Evolutionary conservation across 352 stramenopile species (phyloP).

Genomic region (Globisporangium parvum): DNA sequence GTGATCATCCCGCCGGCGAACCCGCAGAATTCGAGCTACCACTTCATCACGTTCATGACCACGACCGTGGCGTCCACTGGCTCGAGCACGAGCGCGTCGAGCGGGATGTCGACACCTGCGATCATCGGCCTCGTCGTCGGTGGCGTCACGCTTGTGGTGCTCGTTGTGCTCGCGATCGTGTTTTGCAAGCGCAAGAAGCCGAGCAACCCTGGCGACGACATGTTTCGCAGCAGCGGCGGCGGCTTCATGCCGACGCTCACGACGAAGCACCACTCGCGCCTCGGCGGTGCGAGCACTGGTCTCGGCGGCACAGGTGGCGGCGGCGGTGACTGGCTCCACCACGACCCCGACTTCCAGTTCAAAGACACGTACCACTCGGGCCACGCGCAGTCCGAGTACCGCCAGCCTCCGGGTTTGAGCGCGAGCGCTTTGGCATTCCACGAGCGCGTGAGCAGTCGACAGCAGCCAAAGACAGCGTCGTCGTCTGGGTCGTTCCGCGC

Average conservation of each 20-base stretch:
- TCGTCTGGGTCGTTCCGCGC: constrained; percentile 42
- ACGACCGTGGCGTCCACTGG: constrained; percentile 22
- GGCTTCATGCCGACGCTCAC: constrained; percentile 42
- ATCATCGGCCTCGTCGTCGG: constrained; percentile 45
- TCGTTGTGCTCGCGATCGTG: constrained; percentile 43
- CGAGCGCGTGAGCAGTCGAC: constrained; percentile 32
- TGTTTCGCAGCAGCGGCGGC: constrained; percentile 47
- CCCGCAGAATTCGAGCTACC: constrained; percentile 53
- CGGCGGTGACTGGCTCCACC: constrained; percentile 49
- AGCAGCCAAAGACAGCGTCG: constrained; percentile 53
- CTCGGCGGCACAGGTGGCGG: not conserved
- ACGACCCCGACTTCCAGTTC: constrained; percentile 36
- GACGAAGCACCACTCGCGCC: constrained; percentile 41
- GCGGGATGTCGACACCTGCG: constrained; percentile 30
- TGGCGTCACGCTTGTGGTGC: constrained; percentile 31
- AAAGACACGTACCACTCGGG: constrained; percentile 44
- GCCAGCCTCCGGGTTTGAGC: constrained; percentile 42
- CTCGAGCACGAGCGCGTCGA: constrained; percentile 4
- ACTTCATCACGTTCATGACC: constrained; percentile 76
- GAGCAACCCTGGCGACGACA: constrained; percentile 29
- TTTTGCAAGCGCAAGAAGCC: constrained; percentile 48
- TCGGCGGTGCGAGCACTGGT: constrained; percentile 11
- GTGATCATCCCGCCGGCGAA: constrained; percentile 57
- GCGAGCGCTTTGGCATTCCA: constrained; percentile 64
- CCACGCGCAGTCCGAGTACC: constrained; percentile 24